Conservation (phyloP, 768 basidiomycete genomes). For the Trametes villosa region DNA sequence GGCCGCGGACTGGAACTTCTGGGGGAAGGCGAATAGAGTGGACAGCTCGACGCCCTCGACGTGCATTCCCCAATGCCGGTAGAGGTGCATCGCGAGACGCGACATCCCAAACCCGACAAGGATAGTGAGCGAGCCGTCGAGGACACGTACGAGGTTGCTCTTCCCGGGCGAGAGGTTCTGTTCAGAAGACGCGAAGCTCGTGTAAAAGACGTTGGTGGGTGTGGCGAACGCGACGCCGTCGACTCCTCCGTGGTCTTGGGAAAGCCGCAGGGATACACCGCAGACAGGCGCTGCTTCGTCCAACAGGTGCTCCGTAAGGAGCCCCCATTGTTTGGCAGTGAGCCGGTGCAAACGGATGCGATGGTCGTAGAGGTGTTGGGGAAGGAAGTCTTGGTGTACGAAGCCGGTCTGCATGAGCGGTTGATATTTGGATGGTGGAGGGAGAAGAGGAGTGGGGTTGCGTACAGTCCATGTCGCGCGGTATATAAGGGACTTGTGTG, state of each 20-base stretch:
- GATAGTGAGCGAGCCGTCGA: background rate
- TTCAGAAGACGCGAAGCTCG: background rate
- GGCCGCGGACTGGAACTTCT: constrained; percentile 32
- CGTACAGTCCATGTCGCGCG: no score
- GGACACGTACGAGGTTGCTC: background rate
- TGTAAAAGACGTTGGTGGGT: constrained; percentile 7
- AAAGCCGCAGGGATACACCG: constrained; percentile 22
- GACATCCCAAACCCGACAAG: constrained; percentile 42
- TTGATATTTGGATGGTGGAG: no score
- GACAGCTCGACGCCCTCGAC: constrained; percentile 45
- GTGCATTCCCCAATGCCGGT: constrained; percentile 31
- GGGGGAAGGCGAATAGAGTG: constrained; percentile 30
- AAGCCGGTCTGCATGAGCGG: no score
- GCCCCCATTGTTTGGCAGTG: background rate
- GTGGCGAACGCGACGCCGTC: constrained; percentile 21
- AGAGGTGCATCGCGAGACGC: constrained; percentile 38
- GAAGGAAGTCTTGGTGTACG: background rate
- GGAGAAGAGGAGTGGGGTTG: no score
- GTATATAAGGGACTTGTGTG: no score
- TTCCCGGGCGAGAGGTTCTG: background rate
- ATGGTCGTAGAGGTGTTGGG: background rate
- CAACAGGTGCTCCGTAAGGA: background rate
- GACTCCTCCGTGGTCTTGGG: constrained; percentile 6
- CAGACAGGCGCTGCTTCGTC: constrained; percentile 1
- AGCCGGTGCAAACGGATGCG: background rate